Base-by-base conservation (phyloP, 164 flowering plant species). In the Platanus orientalis region DNA sequence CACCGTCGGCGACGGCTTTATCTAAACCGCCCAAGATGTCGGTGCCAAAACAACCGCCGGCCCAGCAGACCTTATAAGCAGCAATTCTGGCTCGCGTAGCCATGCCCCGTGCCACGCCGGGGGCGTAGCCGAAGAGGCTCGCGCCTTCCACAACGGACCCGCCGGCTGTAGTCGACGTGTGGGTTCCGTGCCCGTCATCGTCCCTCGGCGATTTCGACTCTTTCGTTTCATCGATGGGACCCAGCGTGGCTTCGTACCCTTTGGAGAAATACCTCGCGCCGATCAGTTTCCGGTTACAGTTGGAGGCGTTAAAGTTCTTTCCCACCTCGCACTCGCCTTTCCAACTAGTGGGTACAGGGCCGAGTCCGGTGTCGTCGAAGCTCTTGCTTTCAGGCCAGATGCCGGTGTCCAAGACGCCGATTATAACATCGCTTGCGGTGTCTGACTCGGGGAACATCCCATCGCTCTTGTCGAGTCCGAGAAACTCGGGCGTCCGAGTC, bases 171-270 rank as follows among this genome's bases (percentile, higher is more conserved):
- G 85, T 76, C 4, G 95, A 64, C 0, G 98, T 94, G 75, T 94
- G 98, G 40, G 90, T 87, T 6, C 98, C 98, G 61, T 94, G 98
- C 1, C 98, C 98, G 45, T 89, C 90, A 51, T 84, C 91, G 51
- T 94, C 98, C 40, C 91, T 76, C 0, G 98, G 91, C 0, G 98
- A 94, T 54, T 76, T 84, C 1, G 89, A 86, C 62, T 94, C 98
- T 3, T 16, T 28, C 0, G 80, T 60, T 60, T 82, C 89, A 40
- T 89, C 86, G 1, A 94, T 72, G 0, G 84, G 81, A 13, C 98
- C 98, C 21, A 66, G 56, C 0, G 80, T 77, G 0, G 82, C 82
- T 65, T 89, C 95, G 58, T 91, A 94, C 3, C 92, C 98, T 54
- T 60, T 78, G 1, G 81, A 74, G 75, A 89, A 91, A 34, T 21